Conservation (phyloP, 805 yeast genomes). For the Candida insectorum region DNA sequence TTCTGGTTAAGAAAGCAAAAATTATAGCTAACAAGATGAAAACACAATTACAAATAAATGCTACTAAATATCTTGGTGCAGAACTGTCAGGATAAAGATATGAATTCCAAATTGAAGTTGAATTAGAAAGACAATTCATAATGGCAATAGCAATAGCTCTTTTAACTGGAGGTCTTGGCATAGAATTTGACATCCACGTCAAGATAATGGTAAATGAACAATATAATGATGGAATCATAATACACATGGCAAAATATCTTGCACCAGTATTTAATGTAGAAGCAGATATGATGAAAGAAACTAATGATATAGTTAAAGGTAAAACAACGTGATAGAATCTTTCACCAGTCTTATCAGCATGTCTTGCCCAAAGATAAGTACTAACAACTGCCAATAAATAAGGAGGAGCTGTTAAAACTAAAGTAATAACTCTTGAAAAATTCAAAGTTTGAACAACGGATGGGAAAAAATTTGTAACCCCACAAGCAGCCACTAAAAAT, state of each 20-base stretch:
- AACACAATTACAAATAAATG: conserved; percentile 47
- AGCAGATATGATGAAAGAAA: conserved; percentile 47
- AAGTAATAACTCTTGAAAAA: conserved; percentile 46
- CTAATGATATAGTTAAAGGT: conserved; percentile 41
- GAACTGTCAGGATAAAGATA: conserved; percentile 45
- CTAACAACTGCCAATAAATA: conserved; percentile 49
- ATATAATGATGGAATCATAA: conserved; percentile 55
- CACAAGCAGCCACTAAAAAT: conserved; percentile 54
- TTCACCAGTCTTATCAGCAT: conserved; percentile 56
- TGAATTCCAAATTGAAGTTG: conserved; percentile 56
- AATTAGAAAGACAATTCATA: conserved; percentile 55
- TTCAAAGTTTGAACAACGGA: conserved; percentile 56
- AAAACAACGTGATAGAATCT: conserved; percentile 47
- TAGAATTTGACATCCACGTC: conserved; percentile 55
- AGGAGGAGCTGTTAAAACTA: conserved; percentile 59
- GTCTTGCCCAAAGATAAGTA: conserved; percentile 52
- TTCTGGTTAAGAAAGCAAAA: conserved; percentile 35
- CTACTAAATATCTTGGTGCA: conserved; percentile 46
- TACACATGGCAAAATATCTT: conserved; percentile 56
- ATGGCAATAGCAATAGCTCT: conserved; percentile 56
- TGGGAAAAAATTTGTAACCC: conserved; percentile 61
- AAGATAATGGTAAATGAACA: conserved; percentile 51
- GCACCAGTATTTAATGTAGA: conserved; percentile 54
- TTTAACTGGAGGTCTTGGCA: conserved; percentile 57
- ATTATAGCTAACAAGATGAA: conserved; percentile 40